Evolutionary conservation across 2,329 filamentous ascomycete species (phyloP), one percentile per base, ranked within the genome.

Genomic region (Sporothrix variecibatus): DNA sequence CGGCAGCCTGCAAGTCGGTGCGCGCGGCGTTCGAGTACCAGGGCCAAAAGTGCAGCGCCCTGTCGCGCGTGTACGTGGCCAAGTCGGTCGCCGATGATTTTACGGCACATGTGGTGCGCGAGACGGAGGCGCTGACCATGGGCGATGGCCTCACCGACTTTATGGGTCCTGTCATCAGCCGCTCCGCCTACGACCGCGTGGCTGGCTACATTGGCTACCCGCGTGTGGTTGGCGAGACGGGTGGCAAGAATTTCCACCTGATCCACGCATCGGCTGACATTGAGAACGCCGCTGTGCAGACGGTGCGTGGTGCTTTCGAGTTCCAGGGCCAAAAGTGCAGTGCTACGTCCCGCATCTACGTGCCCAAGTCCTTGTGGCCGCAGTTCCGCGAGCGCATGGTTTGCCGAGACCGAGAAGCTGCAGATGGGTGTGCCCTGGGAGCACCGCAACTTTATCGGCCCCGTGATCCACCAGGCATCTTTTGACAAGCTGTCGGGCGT

Each of bases 201-300:
- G n/a, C n/a, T n/a, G n/a, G 90, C 75, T 98, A 97, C 85, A 87
- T 87, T 76, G 91, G 92, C 78, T 98, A 98, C 78, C 86, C 86
- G 0, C 80, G 85, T 1, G 80, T 87, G 40, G 83, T 87, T 1
- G 86, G 85, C 72, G 86, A 87, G 81, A 87, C 86, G 0, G 83
- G 84, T 70, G 86, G 86, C 70, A 87, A 87, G 83, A 87, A 87
- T 79, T 87, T 87, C 81, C 85, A 86, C 56, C 78, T 88, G 23
- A 76, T 88, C 51, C 86, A 87, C 78, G 76, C 80, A 0, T 84
- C 85, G 1, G 85, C 85, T 15, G 84, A 87, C 74, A 77, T 87
- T 56, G 78, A 80, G n/a, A 86, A 84, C 75, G 85, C 85, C 0
- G 85, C 81, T 11, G 78, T 83, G 56, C 82, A 86, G 75, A 86